Base-by-base conservation (phyloP, 345 rosid genomes). In the Melaleuca alternifolia region DNA sequence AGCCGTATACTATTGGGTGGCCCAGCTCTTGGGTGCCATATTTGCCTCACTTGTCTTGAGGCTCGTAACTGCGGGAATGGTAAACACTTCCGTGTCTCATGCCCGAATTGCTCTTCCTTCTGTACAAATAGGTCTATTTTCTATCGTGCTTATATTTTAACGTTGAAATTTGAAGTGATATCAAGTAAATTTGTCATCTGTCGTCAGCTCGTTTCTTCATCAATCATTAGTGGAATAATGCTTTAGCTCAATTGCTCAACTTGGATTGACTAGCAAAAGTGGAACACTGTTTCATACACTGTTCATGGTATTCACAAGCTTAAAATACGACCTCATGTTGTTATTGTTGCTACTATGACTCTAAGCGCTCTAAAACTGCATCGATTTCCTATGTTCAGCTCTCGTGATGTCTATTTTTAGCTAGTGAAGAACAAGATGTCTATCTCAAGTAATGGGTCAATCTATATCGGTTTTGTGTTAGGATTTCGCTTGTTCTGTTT, bases 21-120 rank as follows among this genome's bases (percentile, higher is more conserved):
- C 96, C 91, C 98, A 95, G 92, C 92, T 96, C 71, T 86, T 95
- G 82, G 96, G 95, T 48, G 92, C 98, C 56, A 62, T 93, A 48
- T 77, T 93, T 6, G 96, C 98, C 83, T 89, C 93, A 54, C 93
- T 96, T 88, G 71, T 94, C 87, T 82, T 96, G 84, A 91, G 92
- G 93, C 91, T 95, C 83, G 91, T 90, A 88, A 94, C 98, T 30
- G 89, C 86, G 37, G 96, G 96, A 87, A 88, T 90, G 97, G 98
- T 95, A 93, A 88, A 26, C 23, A 28, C 30, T 61, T 37, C 26
- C 13, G 6, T 41, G 16, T 30, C 30, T 26, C 53, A 1, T 16
- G 48, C 50, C 50, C 59, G 20, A n/a, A 6, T 50, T 33, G 65
- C 28, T 62, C 21, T 51, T 48, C 11, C 37, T 18, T 37, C 30